Percentiles rank a stretch among this genome's conserved stretches.
phyloP scores from a whole-genome alignment of 2,329 filamentous ascomycete genomes.

The Fusarium brevicatenulatum region DNA sequence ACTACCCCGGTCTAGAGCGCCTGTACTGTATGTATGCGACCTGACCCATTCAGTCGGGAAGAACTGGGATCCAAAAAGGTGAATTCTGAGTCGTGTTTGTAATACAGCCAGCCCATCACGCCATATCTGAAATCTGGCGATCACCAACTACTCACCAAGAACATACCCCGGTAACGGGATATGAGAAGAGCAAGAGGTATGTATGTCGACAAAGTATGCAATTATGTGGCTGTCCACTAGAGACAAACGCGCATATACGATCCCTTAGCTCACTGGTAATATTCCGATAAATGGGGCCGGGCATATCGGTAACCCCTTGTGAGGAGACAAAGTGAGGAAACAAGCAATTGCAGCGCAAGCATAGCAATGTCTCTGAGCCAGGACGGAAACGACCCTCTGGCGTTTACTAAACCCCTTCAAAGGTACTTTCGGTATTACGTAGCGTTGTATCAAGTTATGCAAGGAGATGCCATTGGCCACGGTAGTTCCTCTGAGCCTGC shows the following conservation, averaged over 20 bases:
- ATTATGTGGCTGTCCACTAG: conserved; percentile 21
- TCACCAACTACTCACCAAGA: background rate
- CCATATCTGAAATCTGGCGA: background rate
- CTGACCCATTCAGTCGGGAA: conserved; percentile 36
- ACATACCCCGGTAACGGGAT: background rate
- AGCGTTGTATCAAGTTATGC: conserved; percentile 6
- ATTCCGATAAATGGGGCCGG: background rate
- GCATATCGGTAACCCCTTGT: conserved; percentile 13
- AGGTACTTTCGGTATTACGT: background rate
- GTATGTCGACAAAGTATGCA: background rate
- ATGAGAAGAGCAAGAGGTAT: background rate
- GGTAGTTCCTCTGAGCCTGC: background rate
- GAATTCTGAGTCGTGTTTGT: background rate
- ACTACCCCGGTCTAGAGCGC: conserved; percentile 26
- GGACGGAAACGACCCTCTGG: background rate
- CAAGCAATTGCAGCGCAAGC: background rate
- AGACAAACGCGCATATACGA: conserved; percentile 23
- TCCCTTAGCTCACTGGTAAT: conserved; percentile 3
- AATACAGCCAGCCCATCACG: background rate
- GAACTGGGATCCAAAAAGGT: conserved; percentile 9
- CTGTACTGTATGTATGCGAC: conserved; percentile 11
- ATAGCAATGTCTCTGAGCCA: background rate
- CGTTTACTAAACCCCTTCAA: conserved; percentile 1
- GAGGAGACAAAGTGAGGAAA: conserved; percentile 5
- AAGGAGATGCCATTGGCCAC: conserved; percentile 10